These are phyloP conservation scores for Cladophialophora exuberans DNA, from an alignment of 2,329 filamentous ascomycete species.

Conservation along the genomic window DNA sequence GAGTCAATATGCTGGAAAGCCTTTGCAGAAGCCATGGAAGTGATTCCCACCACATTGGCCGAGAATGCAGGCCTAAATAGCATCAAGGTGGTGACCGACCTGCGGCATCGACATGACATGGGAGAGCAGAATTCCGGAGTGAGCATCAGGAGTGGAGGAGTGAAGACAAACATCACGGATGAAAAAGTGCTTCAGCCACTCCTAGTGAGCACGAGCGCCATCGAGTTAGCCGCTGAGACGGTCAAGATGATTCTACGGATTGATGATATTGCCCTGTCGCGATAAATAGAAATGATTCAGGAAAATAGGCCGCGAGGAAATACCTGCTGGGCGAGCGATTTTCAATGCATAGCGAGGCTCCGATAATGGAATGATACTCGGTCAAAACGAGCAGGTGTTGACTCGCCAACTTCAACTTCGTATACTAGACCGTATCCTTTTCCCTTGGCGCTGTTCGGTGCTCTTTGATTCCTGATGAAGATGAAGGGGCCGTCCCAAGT, in stretches of 20 bases:
- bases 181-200: conserved; percentile 96
- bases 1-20: conserved; percentile 99
- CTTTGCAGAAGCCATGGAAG: conserved; percentile 96
- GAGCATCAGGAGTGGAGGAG: conserved; percentile 95
- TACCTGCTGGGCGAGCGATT: not conserved
- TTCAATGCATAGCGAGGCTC: conserved; percentile 23
- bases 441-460: too few relatives aligned
- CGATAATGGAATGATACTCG: not conserved
- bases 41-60: conserved; percentile 92
- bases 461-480: too few relatives aligned
- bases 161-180: conserved; percentile 94
- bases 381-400: too few relatives aligned
- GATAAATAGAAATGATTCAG: too few relatives aligned
- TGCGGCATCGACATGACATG: conserved; percentile 90
- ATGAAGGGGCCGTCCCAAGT: too few relatives aligned
- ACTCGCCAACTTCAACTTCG: too few relatives aligned
- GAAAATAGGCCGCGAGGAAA: too few relatives aligned
- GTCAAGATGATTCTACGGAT: conserved; percentile 90
- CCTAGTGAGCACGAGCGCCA: conserved; percentile 94
- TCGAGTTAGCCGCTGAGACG: conserved; percentile 95
- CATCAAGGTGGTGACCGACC: conserved; percentile 97
- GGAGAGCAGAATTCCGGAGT: conserved; percentile 96
- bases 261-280: conserved; percentile 65
- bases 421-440: too few relatives aligned
- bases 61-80: conserved; percentile 98